These are phyloP conservation scores for Monosporascus sp. DNA, from an alignment of 2,329 filamentous ascomycete genomes.

Conservation along the genomic window DNA sequence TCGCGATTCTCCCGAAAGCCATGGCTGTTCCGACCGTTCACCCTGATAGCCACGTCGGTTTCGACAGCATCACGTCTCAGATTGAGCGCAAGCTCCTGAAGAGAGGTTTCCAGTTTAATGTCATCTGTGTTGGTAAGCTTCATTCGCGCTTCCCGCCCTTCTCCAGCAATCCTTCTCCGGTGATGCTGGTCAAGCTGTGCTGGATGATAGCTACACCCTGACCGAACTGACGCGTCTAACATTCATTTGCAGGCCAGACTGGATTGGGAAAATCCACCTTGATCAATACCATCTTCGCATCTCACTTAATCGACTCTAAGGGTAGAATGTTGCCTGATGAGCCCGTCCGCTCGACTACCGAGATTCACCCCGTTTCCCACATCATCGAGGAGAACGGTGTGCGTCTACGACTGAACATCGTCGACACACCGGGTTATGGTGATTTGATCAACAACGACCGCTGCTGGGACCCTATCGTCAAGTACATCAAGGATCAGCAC, in stretches of 20 bases:
- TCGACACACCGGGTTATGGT: conserved; percentile 96
- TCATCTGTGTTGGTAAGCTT: conserved; percentile 94
- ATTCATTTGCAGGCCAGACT: conserved; percentile 70
- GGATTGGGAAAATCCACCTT: conserved; percentile 97
- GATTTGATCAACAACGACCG: conserved; percentile 99
- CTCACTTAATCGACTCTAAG: conserved; percentile 98
- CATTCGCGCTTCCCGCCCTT: not conserved
- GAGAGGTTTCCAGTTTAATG: conserved; percentile 99
- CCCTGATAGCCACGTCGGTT: conserved; percentile 97
- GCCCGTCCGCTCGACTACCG: conserved; percentile 89
- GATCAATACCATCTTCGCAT: conserved; percentile 99
- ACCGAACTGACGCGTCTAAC: conserved; percentile 26
- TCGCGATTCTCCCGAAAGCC: conserved; percentile 29
- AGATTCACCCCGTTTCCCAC: conserved; percentile 97
- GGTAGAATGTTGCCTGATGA: conserved; percentile 89
- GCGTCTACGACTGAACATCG: conserved; percentile 94
- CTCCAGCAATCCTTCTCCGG: not conserved
- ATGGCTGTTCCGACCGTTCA: conserved; percentile 71
- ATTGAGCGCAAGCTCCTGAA: conserved; percentile 99
- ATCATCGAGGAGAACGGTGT: conserved; percentile 99
- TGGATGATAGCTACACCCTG: not conserved
- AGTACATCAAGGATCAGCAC: conserved; percentile 99
- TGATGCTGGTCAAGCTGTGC: too few relatives aligned
- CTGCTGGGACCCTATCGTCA: conserved; percentile 99
- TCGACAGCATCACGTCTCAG: conserved; percentile 99